These are phyloP conservation scores for Candida hungchunana DNA, from an alignment of 805 yeast species.

Conservation along the genomic window DNA sequence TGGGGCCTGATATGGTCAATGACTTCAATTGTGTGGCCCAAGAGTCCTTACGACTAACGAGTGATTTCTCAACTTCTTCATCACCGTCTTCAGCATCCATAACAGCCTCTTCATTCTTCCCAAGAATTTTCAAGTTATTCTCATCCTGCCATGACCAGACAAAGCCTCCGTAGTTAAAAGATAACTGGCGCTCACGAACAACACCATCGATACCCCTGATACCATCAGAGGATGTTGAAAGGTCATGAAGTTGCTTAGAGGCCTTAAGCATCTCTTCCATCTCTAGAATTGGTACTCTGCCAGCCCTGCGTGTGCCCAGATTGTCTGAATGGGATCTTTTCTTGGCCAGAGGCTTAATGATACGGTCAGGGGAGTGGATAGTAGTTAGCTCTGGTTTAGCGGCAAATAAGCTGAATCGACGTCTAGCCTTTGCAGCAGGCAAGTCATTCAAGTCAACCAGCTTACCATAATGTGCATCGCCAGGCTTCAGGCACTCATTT, in stretches of 20 bases:
- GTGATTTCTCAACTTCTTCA: not conserved
- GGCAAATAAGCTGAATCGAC: constrained; percentile 3
- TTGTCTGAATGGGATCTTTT: constrained; percentile 25
- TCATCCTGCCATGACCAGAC: constrained; percentile 26
- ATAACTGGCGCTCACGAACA: constrained; percentile 7
- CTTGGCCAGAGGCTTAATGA: constrained; percentile 8
- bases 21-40: constrained; percentile 3
- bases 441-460: constrained; percentile 18
- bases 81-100: constrained; percentile 9
- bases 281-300: constrained; percentile 19
- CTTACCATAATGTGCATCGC: constrained; percentile 21
- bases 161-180: constrained; percentile 27
- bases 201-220: constrained; percentile 3
- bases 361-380: constrained; percentile 1
- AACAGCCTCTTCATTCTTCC: constrained; percentile 18
- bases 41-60: constrained; percentile 1
- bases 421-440: constrained; percentile 7
- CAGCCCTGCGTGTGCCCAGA: not conserved
- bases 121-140: constrained; percentile 19
- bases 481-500: constrained; percentile 27
- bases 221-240: constrained; percentile 12
- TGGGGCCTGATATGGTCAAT: constrained; percentile 1
- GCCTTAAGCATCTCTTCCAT: constrained; percentile 27
- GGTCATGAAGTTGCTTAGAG: constrained; percentile 26
- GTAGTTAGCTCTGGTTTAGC: too few species aligned